Base-by-base conservation (phyloP, 73 alveolate species). In the Paramecium octaurelia region DNA sequence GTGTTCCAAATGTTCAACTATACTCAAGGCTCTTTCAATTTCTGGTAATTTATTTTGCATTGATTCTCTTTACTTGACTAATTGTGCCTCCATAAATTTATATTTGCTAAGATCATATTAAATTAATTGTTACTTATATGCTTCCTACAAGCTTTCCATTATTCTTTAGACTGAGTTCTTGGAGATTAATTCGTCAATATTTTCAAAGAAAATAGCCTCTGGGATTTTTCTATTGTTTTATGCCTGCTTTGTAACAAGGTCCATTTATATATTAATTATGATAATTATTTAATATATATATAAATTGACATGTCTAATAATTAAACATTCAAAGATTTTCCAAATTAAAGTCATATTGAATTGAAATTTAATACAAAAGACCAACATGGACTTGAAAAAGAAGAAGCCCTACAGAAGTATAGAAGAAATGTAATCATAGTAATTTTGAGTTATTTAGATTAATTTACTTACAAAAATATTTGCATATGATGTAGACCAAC, bases 11-110 rank as follows among this genome's bases (percentile, higher is more conserved):
- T 87, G 94, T 54, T 92, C 93, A 18, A 97, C 97, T 48, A 96
- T 89, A 68, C 96, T 98, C 44, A 97, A 83, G 50, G 99, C 95
- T 90, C 97, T 97, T 83, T 97, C 97, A 86, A 97, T 97, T 73
- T 97, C 99, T 29, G 99, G 99, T 48, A 97, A 84, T 92, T 98
- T 98, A 43, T 86, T 95, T 92, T 95, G 94, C 85, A 98, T 93
- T 23, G 94, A 86, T 64, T 97, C 99, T 70, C 94, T 96, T 35
- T 96, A 95, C 69, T 96, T 96, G 29, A 88, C 92, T 50, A 98
- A 92, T 90, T 97, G 96, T 27, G 98, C 96, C 89, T 97, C 99
- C 99, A 97, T 97, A 92, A 92, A 97, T 88, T 97, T 97, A 88
- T 96, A 97, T 92, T 97, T 98, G 50, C 93, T 59, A 59, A 93